Evolutionary conservation across 2,329 filamentous ascomycete species (phyloP).

Genomic region (Ophiostoma triangulosporum): DNA sequence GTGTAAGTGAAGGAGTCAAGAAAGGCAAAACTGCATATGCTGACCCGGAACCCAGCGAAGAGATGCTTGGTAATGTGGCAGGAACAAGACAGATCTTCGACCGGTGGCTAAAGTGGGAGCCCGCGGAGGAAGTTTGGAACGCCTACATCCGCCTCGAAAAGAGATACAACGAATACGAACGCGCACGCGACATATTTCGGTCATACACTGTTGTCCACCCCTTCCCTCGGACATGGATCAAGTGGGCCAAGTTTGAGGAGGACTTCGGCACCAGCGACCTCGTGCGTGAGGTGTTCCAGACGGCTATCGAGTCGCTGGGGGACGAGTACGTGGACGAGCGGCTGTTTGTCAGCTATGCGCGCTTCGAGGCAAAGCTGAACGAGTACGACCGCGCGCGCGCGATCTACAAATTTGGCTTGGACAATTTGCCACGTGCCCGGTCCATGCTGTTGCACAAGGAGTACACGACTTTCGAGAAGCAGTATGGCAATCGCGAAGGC

Average conservation of each 20-base stretch:
- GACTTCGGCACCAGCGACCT: constrained; percentile 85
- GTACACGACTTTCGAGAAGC: constrained; percentile 96
- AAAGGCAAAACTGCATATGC: neutral
- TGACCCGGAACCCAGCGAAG: constrained; percentile 42
- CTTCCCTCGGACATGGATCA: constrained; percentile 94
- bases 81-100: constrained; percentile 92
- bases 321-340: constrained; percentile 95
- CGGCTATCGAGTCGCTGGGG: constrained; percentile 75
- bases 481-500: constrained; percentile 84
- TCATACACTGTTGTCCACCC: constrained; percentile 87
- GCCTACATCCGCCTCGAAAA: constrained; percentile 97
- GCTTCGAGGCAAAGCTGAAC: constrained; percentile 87
- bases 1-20: constrained; percentile 10
- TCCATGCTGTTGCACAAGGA: constrained; percentile 78
- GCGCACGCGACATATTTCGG: constrained; percentile 80
- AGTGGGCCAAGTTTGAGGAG: constrained; percentile 95
- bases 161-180: constrained; percentile 80
- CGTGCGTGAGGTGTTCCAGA: constrained; percentile 82
- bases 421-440: constrained; percentile 77
- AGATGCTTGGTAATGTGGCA: constrained; percentile 88
- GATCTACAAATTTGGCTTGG: constrained; percentile 93
- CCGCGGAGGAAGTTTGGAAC: constrained; percentile 88
- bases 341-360: constrained; percentile 89
- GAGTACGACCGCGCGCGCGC: constrained; percentile 87
- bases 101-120: constrained; percentile 97